Conservation (phyloP, 352 stramenopile genomes). For the Pythium brassicae region DNA sequence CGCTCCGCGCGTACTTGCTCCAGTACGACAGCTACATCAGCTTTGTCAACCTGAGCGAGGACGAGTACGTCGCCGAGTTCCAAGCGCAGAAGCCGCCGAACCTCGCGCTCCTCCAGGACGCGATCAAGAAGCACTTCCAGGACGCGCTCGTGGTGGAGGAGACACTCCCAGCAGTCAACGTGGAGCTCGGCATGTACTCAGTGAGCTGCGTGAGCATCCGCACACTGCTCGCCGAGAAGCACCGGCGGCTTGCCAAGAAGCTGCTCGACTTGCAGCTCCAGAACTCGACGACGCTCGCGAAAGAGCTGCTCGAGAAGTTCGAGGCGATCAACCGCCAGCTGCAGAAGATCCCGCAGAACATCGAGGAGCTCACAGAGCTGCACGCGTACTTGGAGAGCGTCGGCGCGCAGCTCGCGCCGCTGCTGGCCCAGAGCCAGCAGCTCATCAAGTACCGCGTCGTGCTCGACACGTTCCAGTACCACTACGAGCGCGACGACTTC, state of each 20-base stretch:
- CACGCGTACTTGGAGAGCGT: slow-evolving; percentile 80
- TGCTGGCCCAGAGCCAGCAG: slow-evolving; percentile 70
- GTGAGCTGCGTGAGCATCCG: slow-evolving; percentile 72
- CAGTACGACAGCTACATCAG: slow-evolving; percentile 81
- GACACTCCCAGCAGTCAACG: slow-evolving; percentile 42
- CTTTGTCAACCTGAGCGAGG: slow-evolving; percentile 90
- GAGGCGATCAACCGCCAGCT: slow-evolving; percentile 82
- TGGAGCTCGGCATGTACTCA: slow-evolving; percentile 83
- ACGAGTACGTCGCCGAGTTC: slow-evolving; percentile 74
- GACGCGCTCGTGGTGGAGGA: slow-evolving; percentile 57
- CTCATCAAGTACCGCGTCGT: slow-evolving; percentile 77
- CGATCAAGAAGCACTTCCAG: slow-evolving; percentile 74
- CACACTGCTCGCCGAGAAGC: slow-evolving; percentile 70
- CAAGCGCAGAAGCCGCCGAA: slow-evolving; percentile 73
- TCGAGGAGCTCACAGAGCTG: slow-evolving; percentile 90
- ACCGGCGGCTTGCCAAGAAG: slow-evolving; percentile 67
- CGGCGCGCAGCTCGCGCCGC: slow-evolving; percentile 44
- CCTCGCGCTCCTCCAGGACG: slow-evolving; percentile 59
- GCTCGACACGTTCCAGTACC: slow-evolving; percentile 80
- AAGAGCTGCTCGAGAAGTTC: slow-evolving; percentile 78
- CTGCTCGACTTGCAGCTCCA: slow-evolving; percentile 69
- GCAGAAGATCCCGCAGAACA: slow-evolving; percentile 86
- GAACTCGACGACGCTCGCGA: slow-evolving; percentile 68
- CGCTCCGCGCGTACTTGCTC: slow-evolving; percentile 72
- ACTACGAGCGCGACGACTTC: slow-evolving; percentile 87